Evolutionary conservation across 345 rosid species (phyloP).

Genomic region (Clausena lansium): DNA sequence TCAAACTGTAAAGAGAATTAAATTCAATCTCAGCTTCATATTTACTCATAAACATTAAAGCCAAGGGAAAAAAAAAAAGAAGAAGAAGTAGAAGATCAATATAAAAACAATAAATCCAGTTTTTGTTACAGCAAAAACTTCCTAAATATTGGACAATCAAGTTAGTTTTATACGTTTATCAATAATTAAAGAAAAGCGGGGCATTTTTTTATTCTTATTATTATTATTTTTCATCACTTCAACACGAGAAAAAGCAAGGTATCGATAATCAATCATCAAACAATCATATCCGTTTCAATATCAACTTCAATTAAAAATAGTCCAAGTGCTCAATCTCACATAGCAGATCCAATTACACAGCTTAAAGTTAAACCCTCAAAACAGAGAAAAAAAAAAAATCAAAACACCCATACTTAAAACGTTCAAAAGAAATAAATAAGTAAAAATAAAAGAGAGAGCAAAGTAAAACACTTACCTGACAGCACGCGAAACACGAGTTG

Average conservation of each 20-base stretch:
- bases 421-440: not conserved
- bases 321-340: conserved; percentile 5
- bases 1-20: not conserved
- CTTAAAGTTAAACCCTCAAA: conserved; percentile 11
- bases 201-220: not conserved
- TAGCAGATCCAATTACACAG: conserved; percentile 19
- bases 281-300: not conserved
- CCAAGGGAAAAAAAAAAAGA: not conserved
- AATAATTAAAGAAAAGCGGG: not conserved
- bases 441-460: not conserved
- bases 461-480: conserved; percentile 43
- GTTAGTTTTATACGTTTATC: not conserved
- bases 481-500: conserved; percentile 33
- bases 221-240: not conserved
- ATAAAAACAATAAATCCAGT: not conserved
- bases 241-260: not conserved
- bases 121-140: not conserved
- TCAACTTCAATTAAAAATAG: not conserved
- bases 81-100: not conserved
- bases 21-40: not conserved
- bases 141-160: not conserved
- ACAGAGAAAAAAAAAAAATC: not conserved
- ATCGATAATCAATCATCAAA: conserved; percentile 9
- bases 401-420: not conserved
- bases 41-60: not conserved